Evolutionary conservation across 164 flowering plant genomes (phyloP), one percentile per base, ranked within the genome.

Genomic region (Santalum album): DNA sequence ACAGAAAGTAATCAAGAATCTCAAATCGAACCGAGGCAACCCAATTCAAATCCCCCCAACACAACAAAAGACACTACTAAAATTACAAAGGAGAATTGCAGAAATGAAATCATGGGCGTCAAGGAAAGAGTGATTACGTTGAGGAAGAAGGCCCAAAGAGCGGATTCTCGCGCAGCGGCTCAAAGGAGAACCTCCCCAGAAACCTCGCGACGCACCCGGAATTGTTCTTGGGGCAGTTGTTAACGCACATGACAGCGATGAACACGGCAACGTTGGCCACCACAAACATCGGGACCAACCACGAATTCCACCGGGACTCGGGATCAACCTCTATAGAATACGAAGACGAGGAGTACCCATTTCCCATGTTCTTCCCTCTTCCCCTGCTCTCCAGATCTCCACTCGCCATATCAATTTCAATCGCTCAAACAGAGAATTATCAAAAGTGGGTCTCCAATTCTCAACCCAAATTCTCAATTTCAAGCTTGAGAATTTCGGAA

Each of bases 81-180:
- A 45, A n/a, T n/a, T n/a, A n/a, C n/a, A n/a, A 29, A 36, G 12
- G 12, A 36, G 2, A 29, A 29, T 3, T 29, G 9, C 4, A 29
- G 34, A 29, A 29, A 29, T 4, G 6, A 29, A 29, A 29, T 3
- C 34, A 3, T 29, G 9, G 34, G 34, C 24, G 63, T 36, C 0
- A 12, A 32, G 21, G 43, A 61, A 10, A 22, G 53, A 23, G 34
- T 42, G 10, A 35, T 74, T 72, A 90, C 97, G 92, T 76, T 10
- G 57, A 23, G 53, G 92, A 71, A 66, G 95, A 87, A 48, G 97
- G 94, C 15, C 95, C 97, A 26, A 84, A 71, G 32, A 90, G 79
- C 21, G 95, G 95, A 70, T 90, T 87, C 43, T 80, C 81, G 39
- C 52, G 57, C 35, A 78, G 54, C 10, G 97, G 94, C 74, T 90